Percentiles rank a stretch among this genome's conserved stretches.
These are phyloP conservation scores for Capronia coronata DNA, from an alignment of 2,329 filamentous ascomycete genomes.

Conservation along the genomic window DNA sequence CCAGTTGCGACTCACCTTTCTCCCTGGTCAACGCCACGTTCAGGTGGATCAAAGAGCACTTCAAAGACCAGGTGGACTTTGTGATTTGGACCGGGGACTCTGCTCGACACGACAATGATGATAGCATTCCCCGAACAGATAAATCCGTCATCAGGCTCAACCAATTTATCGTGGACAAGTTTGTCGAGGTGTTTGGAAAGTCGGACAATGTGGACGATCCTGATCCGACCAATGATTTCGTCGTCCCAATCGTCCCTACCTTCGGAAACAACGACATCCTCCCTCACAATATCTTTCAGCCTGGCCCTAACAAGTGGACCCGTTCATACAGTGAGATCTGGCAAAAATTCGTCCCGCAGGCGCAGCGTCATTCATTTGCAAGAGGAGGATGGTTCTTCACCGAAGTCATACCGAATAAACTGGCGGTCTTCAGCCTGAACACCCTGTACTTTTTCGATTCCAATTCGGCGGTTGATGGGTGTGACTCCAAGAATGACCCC, in stretches of 20 bases:
- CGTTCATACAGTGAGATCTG: slow-evolving; percentile 71
- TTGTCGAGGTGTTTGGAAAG: slow-evolving; percentile 64
- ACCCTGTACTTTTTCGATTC: slow-evolving; percentile 93
- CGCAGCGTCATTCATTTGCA: slow-evolving; percentile 82
- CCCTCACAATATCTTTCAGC: slow-evolving; percentile 85
- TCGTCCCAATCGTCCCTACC: slow-evolving; percentile 77
- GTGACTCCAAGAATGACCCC: slow-evolving; percentile 68
- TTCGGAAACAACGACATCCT: slow-evolving; percentile 97
- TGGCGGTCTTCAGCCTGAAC: slow-evolving; percentile 91
- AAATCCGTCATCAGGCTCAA: slow-evolving; percentile 75
- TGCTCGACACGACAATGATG: slow-evolving; percentile 82
- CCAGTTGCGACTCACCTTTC: slow-evolving; percentile 79
- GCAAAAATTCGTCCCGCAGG: slow-evolving; percentile 81
- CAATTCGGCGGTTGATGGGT: slow-evolving; percentile 91
- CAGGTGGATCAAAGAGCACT: slow-evolving; percentile 72
- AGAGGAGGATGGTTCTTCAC: slow-evolving; percentile 92
- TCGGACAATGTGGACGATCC: slow-evolving; percentile 44
- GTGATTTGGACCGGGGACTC: slow-evolving; percentile 91
- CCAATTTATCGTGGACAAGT: slow-evolving; percentile 65
- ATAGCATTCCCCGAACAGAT: slow-evolving; percentile 66
- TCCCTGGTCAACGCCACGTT: slow-evolving; percentile 82
- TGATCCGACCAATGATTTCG: slow-evolving; percentile 52
- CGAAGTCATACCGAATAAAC: slow-evolving; percentile 77
- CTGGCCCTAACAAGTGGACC: slow-evolving; percentile 83
- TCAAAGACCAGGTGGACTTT: slow-evolving; percentile 77